Percentiles rank a stretch among this genome's conserved stretches.
phyloP scores from a whole-genome alignment of 805 yeast genomes.

The Lachancea sp. region DNA sequence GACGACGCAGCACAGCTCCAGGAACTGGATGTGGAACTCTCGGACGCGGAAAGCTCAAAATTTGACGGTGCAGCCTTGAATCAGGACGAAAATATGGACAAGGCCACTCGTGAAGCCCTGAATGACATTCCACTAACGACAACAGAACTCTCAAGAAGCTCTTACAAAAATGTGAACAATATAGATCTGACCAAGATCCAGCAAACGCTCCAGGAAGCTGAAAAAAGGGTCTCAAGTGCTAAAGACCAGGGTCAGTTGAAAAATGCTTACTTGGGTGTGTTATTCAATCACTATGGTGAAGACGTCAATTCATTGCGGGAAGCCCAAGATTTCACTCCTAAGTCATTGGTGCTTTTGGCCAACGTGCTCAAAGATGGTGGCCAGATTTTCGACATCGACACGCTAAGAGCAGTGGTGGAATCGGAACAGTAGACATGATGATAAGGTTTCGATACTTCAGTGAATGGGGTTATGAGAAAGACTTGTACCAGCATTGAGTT shows the following conservation, averaged over 20 bases:
- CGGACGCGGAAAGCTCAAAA: conserved; percentile 11
- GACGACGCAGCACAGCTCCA: conserved; percentile 11
- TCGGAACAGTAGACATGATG: conserved; percentile 12
- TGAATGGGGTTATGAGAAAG: too few species aligned
- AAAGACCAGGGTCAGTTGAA: conserved; percentile 33
- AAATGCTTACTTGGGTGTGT: conserved; percentile 45
- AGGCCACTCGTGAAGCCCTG: conserved; percentile 18
- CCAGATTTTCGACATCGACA: conserved; percentile 52
- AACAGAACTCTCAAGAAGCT: conserved; percentile 31
- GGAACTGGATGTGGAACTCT: conserved; percentile 31
- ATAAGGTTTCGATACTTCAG: not conserved
- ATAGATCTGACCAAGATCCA: conserved; percentile 31
- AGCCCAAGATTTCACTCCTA: conserved; percentile 56
- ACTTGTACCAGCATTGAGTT: not conserved
- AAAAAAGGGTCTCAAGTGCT: conserved; percentile 6
- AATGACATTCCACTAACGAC: conserved; percentile 29
- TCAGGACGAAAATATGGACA: conserved; percentile 15
- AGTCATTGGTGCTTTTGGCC: conserved; percentile 51
- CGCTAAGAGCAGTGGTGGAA: conserved; percentile 33
- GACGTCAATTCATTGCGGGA: conserved; percentile 55
- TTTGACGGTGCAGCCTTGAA: not conserved
- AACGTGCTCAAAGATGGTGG: conserved; percentile 52
- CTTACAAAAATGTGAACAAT: conserved; percentile 16
- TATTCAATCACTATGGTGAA: conserved; percentile 54
- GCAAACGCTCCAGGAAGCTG: conserved; percentile 26